Conservation (phyloP, 2,329 filamentous ascomycete genomes). For the Neofusicoccum kwambonambiense region DNA sequence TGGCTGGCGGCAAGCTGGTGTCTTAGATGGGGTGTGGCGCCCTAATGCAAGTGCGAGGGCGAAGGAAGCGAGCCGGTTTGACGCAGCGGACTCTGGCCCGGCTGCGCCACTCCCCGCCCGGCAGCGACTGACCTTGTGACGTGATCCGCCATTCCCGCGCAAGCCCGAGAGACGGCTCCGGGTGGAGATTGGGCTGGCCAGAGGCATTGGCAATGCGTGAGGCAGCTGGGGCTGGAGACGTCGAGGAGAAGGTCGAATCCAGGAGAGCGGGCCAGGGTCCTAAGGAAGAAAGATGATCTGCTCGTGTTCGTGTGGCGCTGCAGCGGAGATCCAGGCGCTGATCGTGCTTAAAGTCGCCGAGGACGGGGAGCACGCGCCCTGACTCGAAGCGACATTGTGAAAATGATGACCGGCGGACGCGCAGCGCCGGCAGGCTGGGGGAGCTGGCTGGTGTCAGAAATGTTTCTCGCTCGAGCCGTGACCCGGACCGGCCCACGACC, state of each 20-base stretch:
- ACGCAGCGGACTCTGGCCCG: not conserved
- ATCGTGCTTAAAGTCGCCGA: slow-evolving; percentile 7
- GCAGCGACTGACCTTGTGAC: not conserved
- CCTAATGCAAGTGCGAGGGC: not conserved
- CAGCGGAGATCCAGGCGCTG: slow-evolving; percentile 4
- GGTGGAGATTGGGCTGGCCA: not conserved
- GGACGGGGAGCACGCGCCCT: not conserved
- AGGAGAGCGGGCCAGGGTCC: not conserved
- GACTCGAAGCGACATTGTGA: slow-evolving; percentile 7
- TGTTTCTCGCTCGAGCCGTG: not conserved
- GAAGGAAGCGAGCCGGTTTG: not conserved
- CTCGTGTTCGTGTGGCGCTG: slow-evolving; percentile 12
- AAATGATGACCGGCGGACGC: not conserved
- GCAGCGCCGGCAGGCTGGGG: not conserved
- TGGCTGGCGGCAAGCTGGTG: not conserved
- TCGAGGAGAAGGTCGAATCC: not conserved
- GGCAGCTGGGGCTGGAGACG: too few species aligned
- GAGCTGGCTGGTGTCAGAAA: not conserved
- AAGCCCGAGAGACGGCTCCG: not conserved
- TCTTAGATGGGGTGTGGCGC: not conserved
- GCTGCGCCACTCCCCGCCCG: not conserved
- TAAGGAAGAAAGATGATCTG: slow-evolving; percentile 9
- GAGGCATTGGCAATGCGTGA: not conserved
- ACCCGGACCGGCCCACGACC: not conserved
- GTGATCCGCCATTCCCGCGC: not conserved